These are phyloP conservation scores for Iberis pinnata DNA, from an alignment of 345 rosid species.

Conservation along the genomic window DNA sequence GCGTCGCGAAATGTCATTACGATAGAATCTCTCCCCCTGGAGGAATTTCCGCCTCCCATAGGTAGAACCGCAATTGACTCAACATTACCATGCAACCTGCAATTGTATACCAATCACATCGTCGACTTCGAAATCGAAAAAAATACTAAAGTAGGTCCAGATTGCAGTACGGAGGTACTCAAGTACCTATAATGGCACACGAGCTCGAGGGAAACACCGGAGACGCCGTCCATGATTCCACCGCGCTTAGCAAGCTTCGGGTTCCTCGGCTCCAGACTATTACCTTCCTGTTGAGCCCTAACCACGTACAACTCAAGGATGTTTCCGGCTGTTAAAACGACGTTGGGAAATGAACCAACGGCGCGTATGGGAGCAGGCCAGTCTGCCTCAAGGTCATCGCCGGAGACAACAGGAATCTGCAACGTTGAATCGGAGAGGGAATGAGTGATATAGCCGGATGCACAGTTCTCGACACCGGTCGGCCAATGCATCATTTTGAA, in stretches of 20 bases:
- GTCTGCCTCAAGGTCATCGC: constrained; percentile 63
- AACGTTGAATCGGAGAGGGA: constrained; percentile 51
- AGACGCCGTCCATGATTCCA: constrained; percentile 69
- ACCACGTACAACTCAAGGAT: constrained; percentile 75
- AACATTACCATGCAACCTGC: constrained; percentile 84
- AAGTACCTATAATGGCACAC: constrained; percentile 78
- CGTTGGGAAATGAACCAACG: constrained; percentile 68
- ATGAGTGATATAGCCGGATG: constrained; percentile 78
- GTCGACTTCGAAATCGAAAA: background rate
- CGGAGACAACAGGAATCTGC: constrained; percentile 43
- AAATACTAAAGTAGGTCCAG: background rate
- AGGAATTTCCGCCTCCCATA: constrained; percentile 52
- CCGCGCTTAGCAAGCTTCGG: constrained; percentile 53
- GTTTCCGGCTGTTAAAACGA: constrained; percentile 64
- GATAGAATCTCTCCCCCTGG: constrained; percentile 73
- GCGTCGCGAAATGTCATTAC: constrained; percentile 73
- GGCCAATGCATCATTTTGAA: constrained; percentile 98
- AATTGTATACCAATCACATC: constrained; percentile 12
- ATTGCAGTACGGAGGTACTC: background rate
- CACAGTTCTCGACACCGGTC: constrained; percentile 75
- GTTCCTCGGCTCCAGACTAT: constrained; percentile 34
- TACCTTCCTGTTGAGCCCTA: constrained; percentile 68
- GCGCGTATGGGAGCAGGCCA: constrained; percentile 49
- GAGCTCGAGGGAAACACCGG: constrained; percentile 78
- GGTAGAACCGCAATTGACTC: constrained; percentile 75